Evolutionary conservation across 768 basidiomycete genomes (phyloP), one percentile per base, ranked within the genome.

Genomic region (Ephemerocybe angulata): DNA sequence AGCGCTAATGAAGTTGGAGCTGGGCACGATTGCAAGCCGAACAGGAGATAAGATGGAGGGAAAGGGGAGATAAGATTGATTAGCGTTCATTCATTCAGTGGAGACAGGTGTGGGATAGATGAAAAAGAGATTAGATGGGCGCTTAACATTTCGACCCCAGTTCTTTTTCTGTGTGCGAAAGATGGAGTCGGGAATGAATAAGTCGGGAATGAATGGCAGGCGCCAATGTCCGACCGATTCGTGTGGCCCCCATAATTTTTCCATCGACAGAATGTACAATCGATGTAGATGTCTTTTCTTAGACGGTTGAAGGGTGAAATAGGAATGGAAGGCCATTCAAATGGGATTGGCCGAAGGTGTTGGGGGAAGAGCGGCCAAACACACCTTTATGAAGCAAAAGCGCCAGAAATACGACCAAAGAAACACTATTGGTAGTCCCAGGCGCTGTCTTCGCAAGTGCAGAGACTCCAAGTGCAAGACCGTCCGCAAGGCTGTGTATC

Each of bases 1-100:
- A 98, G 76, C 4, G 95, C 96, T 42, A 99, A 76, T 2, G 94
- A 87, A 0, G 95, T 94, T 1, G 96, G 96, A 0, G 89, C 95
- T 96, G 62, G 30, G 33, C 44, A 52, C 6, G 38, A 8, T 8
- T 6, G n/a, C 6, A 13, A n/a, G 38, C 7, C 21, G 38, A 41
- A 41, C 38, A 19, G 5, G 15, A 19, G 38, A 41, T 17, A 41
- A 19, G 38, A 19, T 13, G 17, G 33, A 17, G 33, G 33, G 10
- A 35, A 35, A 8, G 33, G 33, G 8, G 8, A 17, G 17, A 35
- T 35, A 17, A 17, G 33, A 35, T 8, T 8, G 33, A 53, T 17
- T 8, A 24, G 38, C 31, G n/a, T 21, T 35, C 35, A 43, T 37
- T n/a, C n/a, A n/a, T n/a, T n/a, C n/a, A n/a, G 33, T 11, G 4